Percentiles rank a stretch among this genome's conserved stretches.
Evolutionary conservation across 768 basidiomycete genomes (phyloP).

Genomic region (Rhizopogon vinicolor): DNA sequence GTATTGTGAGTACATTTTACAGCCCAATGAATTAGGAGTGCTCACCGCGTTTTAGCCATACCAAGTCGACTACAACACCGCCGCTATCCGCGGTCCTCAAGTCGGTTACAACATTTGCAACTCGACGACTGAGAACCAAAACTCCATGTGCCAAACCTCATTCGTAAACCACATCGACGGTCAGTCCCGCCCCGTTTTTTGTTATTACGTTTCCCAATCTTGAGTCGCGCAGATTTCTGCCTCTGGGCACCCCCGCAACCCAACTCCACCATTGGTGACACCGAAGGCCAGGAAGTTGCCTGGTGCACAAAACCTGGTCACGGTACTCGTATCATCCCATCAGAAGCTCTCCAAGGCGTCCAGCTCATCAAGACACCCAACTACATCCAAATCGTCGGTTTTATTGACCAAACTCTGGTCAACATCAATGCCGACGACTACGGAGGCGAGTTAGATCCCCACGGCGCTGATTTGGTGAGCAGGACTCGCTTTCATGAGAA

Average conservation of each 20-base stretch:
- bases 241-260: slow-evolving; percentile 55
- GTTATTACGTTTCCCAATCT: slow-evolving; percentile 23
- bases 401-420: slow-evolving; percentile 55
- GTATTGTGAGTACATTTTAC: slow-evolving; percentile 30
- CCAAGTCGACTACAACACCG: slow-evolving; percentile 38
- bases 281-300: slow-evolving; percentile 68
- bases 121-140: slow-evolving; percentile 54
- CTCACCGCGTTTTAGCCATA: slow-evolving; percentile 35
- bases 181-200: slow-evolving; percentile 8
- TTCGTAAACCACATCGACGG: slow-evolving; percentile 57
- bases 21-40: too few relatives aligned
- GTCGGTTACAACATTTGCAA: slow-evolving; percentile 66
- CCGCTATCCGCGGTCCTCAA: slow-evolving; percentile 50
- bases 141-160: slow-evolving; percentile 67
- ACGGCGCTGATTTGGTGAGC: slow-evolving; percentile 54
- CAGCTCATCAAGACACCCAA: slow-evolving; percentile 58
- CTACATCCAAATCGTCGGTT: slow-evolving; percentile 60
- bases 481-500: slow-evolving; percentile 10
- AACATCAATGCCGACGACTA: slow-evolving; percentile 47
- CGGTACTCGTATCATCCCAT: slow-evolving; percentile 73
- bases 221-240: slow-evolving; percentile 53
- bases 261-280: slow-evolving; percentile 53
- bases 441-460: slow-evolving; percentile 73
- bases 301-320: slow-evolving; percentile 72
- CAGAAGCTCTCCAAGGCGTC: slow-evolving; percentile 55